Base-by-base conservation (phyloP, 805 yeast species). In the Wickerhamiella qilinensis region DNA sequence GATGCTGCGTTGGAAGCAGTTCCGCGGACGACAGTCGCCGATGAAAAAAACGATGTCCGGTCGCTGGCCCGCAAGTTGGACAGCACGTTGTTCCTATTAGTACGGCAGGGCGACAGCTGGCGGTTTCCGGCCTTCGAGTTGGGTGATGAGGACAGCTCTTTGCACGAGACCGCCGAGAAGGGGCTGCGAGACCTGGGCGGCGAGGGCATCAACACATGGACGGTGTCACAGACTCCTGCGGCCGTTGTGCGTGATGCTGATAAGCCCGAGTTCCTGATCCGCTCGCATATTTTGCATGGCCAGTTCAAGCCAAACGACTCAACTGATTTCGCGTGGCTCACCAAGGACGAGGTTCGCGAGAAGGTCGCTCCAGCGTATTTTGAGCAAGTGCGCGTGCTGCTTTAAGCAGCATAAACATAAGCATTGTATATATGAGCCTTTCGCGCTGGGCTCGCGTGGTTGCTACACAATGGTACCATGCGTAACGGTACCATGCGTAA, bases 251-350 rank as follows among this genome's bases (percentile, higher is more conserved):
- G 71, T 47, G 67, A 63, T 44, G 36, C 48, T 12, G 51, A 51
- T 6, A 41, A 46, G 12, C 66, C 72, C 49, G 88, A 81, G 50
- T 91, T 76, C 54, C 64, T 81, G 50, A 72, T 91, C 50, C 84
- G 83, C 59, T 79, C 93, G 25, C 94, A 84, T 56, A 83, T 88
- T 41, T 62, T 88, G 49, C 80, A 93, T 11, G 98, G 97, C 34
- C 63, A 64, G 44, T 86, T 86, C 57, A 59, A 60, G 37, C 59
- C 69, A 28, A 59, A 63, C 30, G 55, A 62, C 25, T 54, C 57
- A 31, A 47, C 59, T 36, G 76, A 77, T 39, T 82, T 62, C 60
- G 75, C 76, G 50, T 88, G 98, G 98, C 66, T 85, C 49, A 71
- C 83, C 22, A 81, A 75, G 53, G 83, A 79, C 35, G 98, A 88